phyloP scores from a whole-genome alignment of 176 grass and related monocot species.

The Eragrostis nindensis region DNA sequence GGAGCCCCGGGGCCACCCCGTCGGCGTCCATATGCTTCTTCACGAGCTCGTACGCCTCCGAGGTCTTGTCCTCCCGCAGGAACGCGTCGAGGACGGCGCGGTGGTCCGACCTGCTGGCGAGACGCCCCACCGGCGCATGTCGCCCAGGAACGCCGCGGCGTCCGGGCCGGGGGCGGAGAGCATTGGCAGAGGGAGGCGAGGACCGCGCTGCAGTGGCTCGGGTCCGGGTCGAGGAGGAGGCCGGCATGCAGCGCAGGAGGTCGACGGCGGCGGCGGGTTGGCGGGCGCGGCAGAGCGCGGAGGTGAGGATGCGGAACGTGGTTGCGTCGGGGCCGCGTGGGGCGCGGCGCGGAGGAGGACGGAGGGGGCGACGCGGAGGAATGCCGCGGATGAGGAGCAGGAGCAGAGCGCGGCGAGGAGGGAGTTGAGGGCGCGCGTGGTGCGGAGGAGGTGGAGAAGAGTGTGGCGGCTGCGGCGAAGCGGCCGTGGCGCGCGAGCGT shows the following conservation, averaged over 20 bases:
- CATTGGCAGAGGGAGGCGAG: conserved; percentile 25
- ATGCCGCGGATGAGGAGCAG: background rate
- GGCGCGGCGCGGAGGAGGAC: conserved; percentile 38
- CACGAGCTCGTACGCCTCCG: conserved; percentile 47
- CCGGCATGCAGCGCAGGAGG: conserved; percentile 41
- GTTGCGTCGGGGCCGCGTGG: background rate
- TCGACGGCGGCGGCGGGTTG: conserved; percentile 13
- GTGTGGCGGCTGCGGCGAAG: conserved; percentile 30
- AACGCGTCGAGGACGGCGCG: conserved; percentile 41
- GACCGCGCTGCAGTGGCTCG: background rate
- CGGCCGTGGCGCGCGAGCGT: conserved; percentile 28
- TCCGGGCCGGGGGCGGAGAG: background rate
- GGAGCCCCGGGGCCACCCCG: conserved; percentile 26
- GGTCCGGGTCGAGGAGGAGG: conserved; percentile 37
- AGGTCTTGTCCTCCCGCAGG: conserved; percentile 41
- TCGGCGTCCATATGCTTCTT: conserved; percentile 50
- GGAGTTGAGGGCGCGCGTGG: conserved; percentile 32
- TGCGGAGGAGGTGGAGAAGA: background rate
- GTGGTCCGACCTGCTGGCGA: conserved; percentile 37
- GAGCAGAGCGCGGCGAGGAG: conserved; percentile 30
- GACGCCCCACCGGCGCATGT: conserved; percentile 59
- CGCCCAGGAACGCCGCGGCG: conserved; percentile 41
- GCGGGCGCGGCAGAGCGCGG: conserved; percentile 32
- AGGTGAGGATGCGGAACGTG: conserved; percentile 38
- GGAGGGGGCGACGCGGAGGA: conserved; percentile 11